Conservation (phyloP, 345 rosid species). For the Pugionium cornutum region DNA sequence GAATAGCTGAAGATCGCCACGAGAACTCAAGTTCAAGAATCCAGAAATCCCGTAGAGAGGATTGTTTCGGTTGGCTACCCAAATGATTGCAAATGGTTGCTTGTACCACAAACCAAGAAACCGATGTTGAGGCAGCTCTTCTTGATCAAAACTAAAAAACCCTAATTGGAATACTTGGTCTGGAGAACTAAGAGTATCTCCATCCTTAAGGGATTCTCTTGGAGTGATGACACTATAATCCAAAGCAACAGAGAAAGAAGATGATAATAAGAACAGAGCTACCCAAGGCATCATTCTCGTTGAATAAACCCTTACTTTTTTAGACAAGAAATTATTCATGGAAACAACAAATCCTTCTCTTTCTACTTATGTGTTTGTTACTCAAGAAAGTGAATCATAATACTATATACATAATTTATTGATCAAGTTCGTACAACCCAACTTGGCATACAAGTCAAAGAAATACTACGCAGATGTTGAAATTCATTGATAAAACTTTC, state of each 20-base stretch:
- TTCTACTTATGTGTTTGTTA: constrained; percentile 2
- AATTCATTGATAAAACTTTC: not conserved
- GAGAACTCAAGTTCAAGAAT: constrained; percentile 33
- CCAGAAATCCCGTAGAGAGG: constrained; percentile 63
- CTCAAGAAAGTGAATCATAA: constrained; percentile 7
- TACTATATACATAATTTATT: not conserved
- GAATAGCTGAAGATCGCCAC: constrained; percentile 33
- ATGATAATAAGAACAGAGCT: constrained; percentile 15
- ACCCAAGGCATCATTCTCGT: constrained; percentile 10
- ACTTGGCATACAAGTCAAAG: not conserved
- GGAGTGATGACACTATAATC: constrained; percentile 29
- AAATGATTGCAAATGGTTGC: constrained; percentile 33
- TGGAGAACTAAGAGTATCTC: constrained; percentile 32
- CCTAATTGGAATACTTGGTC: constrained; percentile 33
- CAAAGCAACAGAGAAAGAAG: constrained; percentile 22
- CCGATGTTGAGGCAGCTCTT: constrained; percentile 31
- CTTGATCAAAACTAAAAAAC: constrained; percentile 25
- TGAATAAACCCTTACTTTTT: constrained; percentile 3
- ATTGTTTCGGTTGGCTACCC: constrained; percentile 67
- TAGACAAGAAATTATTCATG: not conserved
- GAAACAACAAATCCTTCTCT: not conserved
- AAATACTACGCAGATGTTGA: constrained; percentile 10
- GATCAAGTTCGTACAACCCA: not conserved
- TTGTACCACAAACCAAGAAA: constrained; percentile 37
- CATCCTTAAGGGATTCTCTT: constrained; percentile 29